Conservation (phyloP, 2,329 filamentous ascomycete genomes). For the Penicillium sp. region DNA sequence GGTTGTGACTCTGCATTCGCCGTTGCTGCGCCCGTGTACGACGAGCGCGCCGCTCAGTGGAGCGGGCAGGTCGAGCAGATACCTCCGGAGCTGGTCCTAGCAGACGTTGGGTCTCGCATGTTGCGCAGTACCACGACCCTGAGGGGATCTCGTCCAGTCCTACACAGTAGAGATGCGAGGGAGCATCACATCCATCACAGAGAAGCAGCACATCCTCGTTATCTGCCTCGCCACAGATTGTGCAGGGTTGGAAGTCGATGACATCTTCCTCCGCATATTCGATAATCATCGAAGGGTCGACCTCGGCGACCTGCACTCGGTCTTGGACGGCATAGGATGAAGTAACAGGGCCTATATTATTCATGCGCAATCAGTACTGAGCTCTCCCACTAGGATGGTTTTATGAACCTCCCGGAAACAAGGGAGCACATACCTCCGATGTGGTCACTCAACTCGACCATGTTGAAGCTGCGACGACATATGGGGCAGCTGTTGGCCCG, state of each 20-base stretch:
- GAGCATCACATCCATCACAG: slow-evolving; percentile 85
- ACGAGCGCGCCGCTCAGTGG: slow-evolving; percentile 47
- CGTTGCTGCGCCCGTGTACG: slow-evolving; percentile 49
- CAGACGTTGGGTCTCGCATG: slow-evolving; percentile 59
- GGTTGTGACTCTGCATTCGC: slow-evolving; percentile 39
- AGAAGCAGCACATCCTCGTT: slow-evolving; percentile 81
- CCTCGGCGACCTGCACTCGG: slow-evolving; percentile 73
- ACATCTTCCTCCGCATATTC: slow-evolving; percentile 67
- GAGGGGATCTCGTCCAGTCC: slow-evolving; percentile 73
- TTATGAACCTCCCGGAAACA: background rate
- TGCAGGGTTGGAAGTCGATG: slow-evolving; percentile 67
- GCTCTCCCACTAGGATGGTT: background rate
- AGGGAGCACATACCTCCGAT: slow-evolving; percentile 67
- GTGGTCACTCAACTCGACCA: slow-evolving; percentile 77
- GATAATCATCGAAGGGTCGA: slow-evolving; percentile 67
- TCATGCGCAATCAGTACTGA: slow-evolving; percentile 1
- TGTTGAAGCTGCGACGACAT: slow-evolving; percentile 86
- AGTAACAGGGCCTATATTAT: slow-evolving; percentile 50
- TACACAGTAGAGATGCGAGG: slow-evolving; percentile 89
- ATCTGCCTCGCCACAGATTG: slow-evolving; percentile 76
- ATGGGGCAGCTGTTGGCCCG: slow-evolving; percentile 98
- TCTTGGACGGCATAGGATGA: slow-evolving; percentile 58
- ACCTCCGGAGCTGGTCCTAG: slow-evolving; percentile 39
- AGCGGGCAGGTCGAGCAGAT: slow-evolving; percentile 29
- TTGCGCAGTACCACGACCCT: slow-evolving; percentile 87